These are phyloP conservation scores for Amaranthus tricolor DNA, from an alignment of 179 eudicot species.

Conservation along the genomic window DNA sequence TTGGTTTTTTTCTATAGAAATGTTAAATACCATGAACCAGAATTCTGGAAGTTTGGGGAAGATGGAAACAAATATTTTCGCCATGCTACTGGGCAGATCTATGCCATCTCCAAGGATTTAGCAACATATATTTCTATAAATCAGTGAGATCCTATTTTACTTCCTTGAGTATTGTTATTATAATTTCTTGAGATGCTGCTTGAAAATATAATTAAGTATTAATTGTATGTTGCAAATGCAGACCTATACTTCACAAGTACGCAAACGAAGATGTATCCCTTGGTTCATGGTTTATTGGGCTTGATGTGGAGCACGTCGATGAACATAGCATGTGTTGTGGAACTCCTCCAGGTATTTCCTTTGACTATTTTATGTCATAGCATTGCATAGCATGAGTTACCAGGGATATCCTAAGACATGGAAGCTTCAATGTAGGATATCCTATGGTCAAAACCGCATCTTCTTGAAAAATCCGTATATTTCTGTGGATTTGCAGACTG, in stretches of 20 bases:
- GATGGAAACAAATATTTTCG: constrained; percentile 84
- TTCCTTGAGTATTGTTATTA: neutral
- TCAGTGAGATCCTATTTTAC: constrained; percentile 27
- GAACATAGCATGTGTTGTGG: constrained; percentile 84
- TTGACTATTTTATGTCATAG: neutral
- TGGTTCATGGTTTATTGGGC: constrained; percentile 90
- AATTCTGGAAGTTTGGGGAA: constrained; percentile 87
- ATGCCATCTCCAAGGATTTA: constrained; percentile 79
- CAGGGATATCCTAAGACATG: neutral
- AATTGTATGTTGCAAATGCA: constrained; percentile 21
- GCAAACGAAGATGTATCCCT: constrained; percentile 92
- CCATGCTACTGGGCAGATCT: constrained; percentile 91
- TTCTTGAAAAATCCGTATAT: neutral
- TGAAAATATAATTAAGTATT: neutral
- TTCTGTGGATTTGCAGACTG: constrained; percentile 46
- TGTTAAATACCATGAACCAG: constrained; percentile 89
- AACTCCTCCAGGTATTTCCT: constrained; percentile 64
- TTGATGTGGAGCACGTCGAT: constrained; percentile 83
- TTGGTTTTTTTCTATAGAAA: constrained; percentile 35
- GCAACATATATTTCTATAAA: constrained; percentile 64
- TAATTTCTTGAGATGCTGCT: neutral
- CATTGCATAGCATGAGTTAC: neutral
- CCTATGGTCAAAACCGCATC: neutral
- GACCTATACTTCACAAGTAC: constrained; percentile 68
- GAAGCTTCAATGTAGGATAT: neutral